Conservation (phyloP, 1,284 basidiomycete genomes). For the Trichosporon inkin region DNA sequence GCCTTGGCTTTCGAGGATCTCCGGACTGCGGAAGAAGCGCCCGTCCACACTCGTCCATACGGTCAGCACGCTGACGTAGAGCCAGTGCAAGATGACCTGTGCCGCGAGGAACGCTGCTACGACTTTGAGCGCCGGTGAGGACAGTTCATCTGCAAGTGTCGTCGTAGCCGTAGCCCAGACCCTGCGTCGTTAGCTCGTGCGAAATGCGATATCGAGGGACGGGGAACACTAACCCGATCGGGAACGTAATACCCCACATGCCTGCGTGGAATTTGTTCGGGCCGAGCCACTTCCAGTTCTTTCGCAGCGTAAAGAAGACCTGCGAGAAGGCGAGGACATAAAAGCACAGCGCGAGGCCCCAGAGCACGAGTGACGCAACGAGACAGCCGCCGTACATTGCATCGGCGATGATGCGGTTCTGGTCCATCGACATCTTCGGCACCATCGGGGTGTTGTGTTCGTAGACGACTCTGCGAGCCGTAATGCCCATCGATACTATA, state of each 20-base stretch:
- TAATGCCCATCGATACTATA: conserved; percentile 56
- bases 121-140: conserved; percentile 55
- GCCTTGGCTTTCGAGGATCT: conserved; percentile 54
- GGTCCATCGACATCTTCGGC: conserved; percentile 39
- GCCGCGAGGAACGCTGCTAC: conserved; percentile 58
- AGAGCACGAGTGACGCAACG: conserved; percentile 48
- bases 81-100: conserved; percentile 59
- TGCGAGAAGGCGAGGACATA: conserved; percentile 46
- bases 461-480: conserved; percentile 53
- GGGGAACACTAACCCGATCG: conserved; percentile 38
- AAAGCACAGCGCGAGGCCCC: conserved; percentile 53
- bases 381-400: conserved; percentile 51
- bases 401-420: conserved; percentile 36
- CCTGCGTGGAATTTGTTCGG: conserved; percentile 34
- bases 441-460: conserved; percentile 31
- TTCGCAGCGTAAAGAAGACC: conserved; percentile 28
- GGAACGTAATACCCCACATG: conserved; percentile 50
- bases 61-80: conserved; percentile 55
- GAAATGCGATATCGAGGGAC: background rate
- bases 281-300: conserved; percentile 24
- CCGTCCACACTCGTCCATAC: conserved; percentile 50
- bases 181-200: background rate
- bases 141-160: conserved; percentile 55
- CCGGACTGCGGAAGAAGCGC: conserved; percentile 54
- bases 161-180: conserved; percentile 65